Evolutionary conservation across 495 filamentous ascomycete species (phyloP).

Genomic region (Viridothelium virens): DNA sequence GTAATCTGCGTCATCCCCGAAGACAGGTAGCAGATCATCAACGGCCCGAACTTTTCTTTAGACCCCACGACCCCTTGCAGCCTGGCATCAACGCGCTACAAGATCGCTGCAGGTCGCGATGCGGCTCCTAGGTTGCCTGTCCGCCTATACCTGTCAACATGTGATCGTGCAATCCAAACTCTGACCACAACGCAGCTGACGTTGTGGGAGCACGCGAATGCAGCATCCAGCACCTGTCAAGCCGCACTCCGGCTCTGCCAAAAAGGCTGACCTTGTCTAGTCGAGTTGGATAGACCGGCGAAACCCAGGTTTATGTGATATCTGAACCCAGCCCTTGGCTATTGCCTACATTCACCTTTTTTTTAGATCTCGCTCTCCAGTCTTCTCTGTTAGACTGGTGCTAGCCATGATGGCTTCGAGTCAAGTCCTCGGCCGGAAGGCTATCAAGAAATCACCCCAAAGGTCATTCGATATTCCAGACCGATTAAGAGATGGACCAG

Average conservation of each 20-base stretch:
- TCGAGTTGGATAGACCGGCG: not conserved
- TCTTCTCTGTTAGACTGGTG: not conserved
- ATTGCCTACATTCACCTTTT: not conserved
- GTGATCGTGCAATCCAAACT: constrained; percentile 1
- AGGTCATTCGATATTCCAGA: constrained; percentile 7
- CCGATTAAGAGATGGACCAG: constrained; percentile 6
- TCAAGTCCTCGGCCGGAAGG: constrained; percentile 7
- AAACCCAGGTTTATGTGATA: not conserved
- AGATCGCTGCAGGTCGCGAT: not conserved
- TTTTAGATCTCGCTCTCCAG: not conserved
- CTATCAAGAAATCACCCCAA: not conserved
- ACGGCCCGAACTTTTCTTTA: not conserved
- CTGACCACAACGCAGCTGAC: constrained; percentile 11
- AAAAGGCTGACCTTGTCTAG: not conserved
- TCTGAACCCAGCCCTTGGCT: not conserved
- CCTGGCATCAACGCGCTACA: not conserved
- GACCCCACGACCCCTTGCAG: not conserved
- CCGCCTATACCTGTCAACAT: not conserved
- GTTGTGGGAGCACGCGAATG: constrained; percentile 12
- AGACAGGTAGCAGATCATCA: constrained; percentile 5
- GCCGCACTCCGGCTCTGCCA: not conserved
- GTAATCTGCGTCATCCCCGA: not conserved
- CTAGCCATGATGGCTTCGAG: constrained; percentile 8
- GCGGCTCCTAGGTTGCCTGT: not conserved
- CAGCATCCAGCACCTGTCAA: not conserved